Percentiles rank a stretch among this genome's conserved stretches.
phyloP scores from a whole-genome alignment of 2,329 filamentous ascomycete species.

The Fusarium pilosicola region DNA sequence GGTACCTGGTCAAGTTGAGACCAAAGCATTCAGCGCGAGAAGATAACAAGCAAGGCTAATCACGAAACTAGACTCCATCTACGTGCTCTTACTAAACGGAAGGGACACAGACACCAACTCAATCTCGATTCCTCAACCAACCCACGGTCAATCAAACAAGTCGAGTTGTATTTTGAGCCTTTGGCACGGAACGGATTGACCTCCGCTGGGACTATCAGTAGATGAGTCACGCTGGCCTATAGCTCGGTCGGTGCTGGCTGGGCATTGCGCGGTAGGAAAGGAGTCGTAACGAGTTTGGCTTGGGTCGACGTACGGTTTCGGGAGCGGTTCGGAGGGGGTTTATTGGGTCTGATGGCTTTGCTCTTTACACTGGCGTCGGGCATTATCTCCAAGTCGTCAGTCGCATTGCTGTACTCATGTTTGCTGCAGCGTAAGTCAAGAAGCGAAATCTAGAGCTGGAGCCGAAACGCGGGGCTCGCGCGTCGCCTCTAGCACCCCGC shows the following conservation, averaged over 20 bases:
- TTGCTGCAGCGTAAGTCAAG: neutral
- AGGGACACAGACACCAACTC: neutral
- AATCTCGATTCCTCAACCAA: fast-evolving
- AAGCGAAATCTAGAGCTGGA: neutral
- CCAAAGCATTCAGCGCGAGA: neutral
- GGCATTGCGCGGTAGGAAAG: neutral
- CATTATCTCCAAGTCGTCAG: no score
- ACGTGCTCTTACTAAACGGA: no score
- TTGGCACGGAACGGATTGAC: fast-evolving
- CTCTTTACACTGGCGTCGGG: neutral
- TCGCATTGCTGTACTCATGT: neutral
- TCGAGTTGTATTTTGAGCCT: neutral
- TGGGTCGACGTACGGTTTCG: neutral
- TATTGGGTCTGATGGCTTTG: fast-evolving
- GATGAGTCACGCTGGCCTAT: fast-evolving
- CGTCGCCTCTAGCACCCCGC: no score
- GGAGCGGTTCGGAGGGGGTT: neutral
- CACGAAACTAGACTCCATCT: no score
- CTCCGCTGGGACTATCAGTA: fast-evolving
- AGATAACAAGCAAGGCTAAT: no score
- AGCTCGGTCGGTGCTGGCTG: neutral
- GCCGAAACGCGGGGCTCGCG: neutral
- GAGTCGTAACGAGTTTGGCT: neutral
- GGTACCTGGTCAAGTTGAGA: neutral
- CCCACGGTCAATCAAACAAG: neutral